phyloP scores from a whole-genome alignment of 495 filamentous ascomycete species.

The Staphylotrichum tortipilum region DNA sequence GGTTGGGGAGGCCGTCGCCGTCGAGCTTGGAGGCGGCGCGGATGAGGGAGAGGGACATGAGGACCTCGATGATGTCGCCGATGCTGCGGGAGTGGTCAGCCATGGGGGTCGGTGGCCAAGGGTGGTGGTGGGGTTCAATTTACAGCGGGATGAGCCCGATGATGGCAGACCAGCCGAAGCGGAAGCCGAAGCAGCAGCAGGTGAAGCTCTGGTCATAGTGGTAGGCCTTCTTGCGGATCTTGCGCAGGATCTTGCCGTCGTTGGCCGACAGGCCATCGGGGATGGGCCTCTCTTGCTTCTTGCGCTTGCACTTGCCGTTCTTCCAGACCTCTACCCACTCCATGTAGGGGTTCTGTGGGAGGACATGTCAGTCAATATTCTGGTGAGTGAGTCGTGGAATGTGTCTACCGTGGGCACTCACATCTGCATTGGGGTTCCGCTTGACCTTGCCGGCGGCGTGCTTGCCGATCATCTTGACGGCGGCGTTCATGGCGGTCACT shows the following conservation, averaged over 20 bases:
- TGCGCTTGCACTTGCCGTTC: constrained; percentile 49
- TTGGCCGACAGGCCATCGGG: constrained; percentile 66
- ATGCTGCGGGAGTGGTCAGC: constrained; percentile 43
- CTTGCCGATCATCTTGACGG: constrained; percentile 50
- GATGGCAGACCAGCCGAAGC: constrained; percentile 74
- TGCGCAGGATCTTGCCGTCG: constrained; percentile 69
- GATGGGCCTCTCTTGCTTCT: constrained; percentile 59
- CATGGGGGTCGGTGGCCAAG: neutral
- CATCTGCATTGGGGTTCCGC: constrained; percentile 62
- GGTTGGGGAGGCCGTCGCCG: constrained; percentile 55
- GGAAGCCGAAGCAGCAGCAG: constrained; percentile 61
- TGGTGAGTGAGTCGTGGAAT: too few relatives aligned
- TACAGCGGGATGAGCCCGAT: constrained; percentile 74
- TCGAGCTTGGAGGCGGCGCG: constrained; percentile 58
- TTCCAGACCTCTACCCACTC: constrained; percentile 62
- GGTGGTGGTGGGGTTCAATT: constrained; percentile 28
- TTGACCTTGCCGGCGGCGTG: constrained; percentile 62
- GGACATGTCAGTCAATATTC: neutral
- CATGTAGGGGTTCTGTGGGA: constrained; percentile 59
- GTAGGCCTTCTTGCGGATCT: constrained; percentile 74
- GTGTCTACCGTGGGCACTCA: too few relatives aligned
- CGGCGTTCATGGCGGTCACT: constrained; percentile 12
- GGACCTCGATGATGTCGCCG: constrained; percentile 66
- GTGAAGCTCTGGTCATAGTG: constrained; percentile 62
- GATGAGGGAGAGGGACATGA: constrained; percentile 63